A percentile compares a stretch with the other conserved stretches of the same genome.
phyloP scores from a whole-genome alignment of 305 asterid species.

The Fraxinus latifolia region DNA sequence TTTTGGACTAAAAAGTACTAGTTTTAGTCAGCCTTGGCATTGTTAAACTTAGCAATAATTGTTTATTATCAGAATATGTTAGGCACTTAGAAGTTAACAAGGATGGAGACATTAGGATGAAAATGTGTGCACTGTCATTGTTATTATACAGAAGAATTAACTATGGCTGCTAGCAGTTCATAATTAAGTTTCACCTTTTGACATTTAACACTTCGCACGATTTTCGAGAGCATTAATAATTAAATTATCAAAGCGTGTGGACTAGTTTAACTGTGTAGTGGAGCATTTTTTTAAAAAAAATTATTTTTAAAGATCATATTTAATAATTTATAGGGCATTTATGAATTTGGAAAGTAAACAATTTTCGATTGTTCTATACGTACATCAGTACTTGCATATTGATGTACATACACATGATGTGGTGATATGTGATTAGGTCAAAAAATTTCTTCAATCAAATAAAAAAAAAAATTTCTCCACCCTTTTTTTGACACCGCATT shows the following conservation, averaged over 20 bases:
- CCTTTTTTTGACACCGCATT: too few species aligned
- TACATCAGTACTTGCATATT: too few species aligned
- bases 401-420: too few species aligned
- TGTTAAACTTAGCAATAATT: background rate
- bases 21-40: background rate
- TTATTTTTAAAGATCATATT: too few species aligned
- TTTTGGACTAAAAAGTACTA: background rate
- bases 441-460: too few species aligned
- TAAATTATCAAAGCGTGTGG: background rate
- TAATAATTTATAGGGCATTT: too few species aligned
- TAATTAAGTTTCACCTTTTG: background rate
- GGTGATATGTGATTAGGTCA: too few species aligned
- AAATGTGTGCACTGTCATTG: background rate
- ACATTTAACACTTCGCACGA: background rate
- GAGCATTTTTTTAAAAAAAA: too few species aligned
- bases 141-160: background rate
- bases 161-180: background rate
- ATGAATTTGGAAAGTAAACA: background rate
- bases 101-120: background rate
- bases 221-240: background rate
- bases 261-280: too few species aligned
- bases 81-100: background rate
- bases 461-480: too few species aligned
- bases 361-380: too few species aligned
- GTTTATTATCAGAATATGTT: background rate